Conservation (phyloP, 2,329 filamentous ascomycete genomes). For the Dactylellina drechsleri region DNA sequence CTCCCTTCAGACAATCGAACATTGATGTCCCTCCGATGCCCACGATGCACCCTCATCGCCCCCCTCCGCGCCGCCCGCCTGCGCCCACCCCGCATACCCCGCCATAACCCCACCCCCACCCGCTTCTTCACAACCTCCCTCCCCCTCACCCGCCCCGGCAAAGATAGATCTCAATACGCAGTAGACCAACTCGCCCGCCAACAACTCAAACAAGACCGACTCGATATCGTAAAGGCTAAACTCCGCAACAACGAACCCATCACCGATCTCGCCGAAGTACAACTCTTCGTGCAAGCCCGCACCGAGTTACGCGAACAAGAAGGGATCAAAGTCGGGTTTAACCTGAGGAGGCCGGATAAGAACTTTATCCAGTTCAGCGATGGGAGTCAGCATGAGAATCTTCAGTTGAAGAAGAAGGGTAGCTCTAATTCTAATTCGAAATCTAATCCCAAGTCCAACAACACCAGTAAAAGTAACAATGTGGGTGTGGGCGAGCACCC, state of each 20-base stretch:
- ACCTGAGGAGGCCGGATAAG: too few relatives aligned
- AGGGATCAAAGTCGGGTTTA: too few relatives aligned
- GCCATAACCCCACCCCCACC: conserved; percentile 13
- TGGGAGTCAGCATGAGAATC: too few relatives aligned
- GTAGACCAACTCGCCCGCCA: too few relatives aligned
- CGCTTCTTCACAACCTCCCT: conserved; percentile 30
- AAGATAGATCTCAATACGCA: not conserved
- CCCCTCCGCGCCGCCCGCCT: conserved; percentile 17
- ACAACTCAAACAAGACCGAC: not conserved
- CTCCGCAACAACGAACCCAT: not conserved
- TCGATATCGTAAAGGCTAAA: not conserved
- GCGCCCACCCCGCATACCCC: conserved; percentile 17
- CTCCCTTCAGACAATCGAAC: not conserved
- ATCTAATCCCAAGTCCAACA: too few relatives aligned
- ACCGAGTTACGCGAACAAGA: not conserved
- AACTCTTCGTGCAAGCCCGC: too few relatives aligned
- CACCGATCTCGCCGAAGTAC: not conserved
- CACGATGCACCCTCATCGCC: conserved; percentile 38
- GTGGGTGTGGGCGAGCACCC: too few relatives aligned
- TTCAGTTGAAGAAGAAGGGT: too few relatives aligned
- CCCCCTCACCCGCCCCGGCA: not conserved
- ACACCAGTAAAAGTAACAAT: too few relatives aligned
- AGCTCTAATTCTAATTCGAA: too few relatives aligned
- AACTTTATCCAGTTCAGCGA: too few relatives aligned
- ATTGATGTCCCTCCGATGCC: conserved; percentile 51